These are phyloP conservation scores for Colletotrichum costaricense DNA, from an alignment of 2,329 filamentous ascomycete genomes.

Conservation along the genomic window DNA sequence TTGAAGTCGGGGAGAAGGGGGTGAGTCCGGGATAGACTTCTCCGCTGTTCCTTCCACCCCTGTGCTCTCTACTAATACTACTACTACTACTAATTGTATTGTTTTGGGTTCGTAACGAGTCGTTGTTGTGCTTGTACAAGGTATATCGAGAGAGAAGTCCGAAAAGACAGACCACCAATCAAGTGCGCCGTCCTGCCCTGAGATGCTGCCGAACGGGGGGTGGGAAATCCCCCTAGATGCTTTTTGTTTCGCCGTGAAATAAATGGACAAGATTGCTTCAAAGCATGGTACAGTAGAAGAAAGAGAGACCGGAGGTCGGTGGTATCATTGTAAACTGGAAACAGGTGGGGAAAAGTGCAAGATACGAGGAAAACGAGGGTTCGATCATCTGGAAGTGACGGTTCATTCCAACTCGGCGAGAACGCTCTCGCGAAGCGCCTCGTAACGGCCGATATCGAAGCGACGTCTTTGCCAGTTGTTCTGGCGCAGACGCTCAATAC, in stretches of 20 bases:
- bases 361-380: neutral
- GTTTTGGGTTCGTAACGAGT: slow-evolving; percentile 21
- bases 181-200: slow-evolving; percentile 1
- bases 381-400: slow-evolving; percentile 16
- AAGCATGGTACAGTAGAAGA: neutral
- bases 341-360: neutral
- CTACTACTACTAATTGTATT: slow-evolving; percentile 7
- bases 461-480: slow-evolving; percentile 66
- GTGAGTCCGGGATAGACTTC: no score
- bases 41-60: neutral
- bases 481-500: slow-evolving; percentile 66
- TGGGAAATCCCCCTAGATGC: neutral
- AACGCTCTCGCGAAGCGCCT: slow-evolving; percentile 61
- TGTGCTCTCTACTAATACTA: neutral
- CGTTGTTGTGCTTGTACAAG: slow-evolving; percentile 28
- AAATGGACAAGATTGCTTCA: neutral
- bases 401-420: slow-evolving; percentile 59
- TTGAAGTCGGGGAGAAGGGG: neutral
- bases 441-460: slow-evolving; percentile 65
- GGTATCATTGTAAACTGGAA: slow-evolving; percentile 24
- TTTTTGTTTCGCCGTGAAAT: slow-evolving; percentile 9
- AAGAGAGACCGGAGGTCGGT: neutral
- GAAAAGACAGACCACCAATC: neutral
- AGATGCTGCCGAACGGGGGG: neutral
- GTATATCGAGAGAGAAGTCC: neutral